phyloP scores from a whole-genome alignment of 2,329 filamentous ascomycete genomes.

The Plenodomus biglobosus region DNA sequence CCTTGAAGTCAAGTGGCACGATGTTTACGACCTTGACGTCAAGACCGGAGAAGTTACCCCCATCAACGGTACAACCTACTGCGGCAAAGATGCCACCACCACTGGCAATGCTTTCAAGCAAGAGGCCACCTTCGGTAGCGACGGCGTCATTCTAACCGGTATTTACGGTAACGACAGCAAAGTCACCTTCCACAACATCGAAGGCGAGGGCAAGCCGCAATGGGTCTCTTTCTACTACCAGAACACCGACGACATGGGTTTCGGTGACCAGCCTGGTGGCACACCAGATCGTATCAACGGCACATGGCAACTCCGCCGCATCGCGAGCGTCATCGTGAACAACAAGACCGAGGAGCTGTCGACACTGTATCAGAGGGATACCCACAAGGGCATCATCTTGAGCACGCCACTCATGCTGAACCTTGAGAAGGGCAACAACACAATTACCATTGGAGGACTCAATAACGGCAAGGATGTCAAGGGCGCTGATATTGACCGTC shows the following conservation, averaged over 20 bases:
- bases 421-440: constrained; percentile 58
- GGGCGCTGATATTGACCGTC: constrained; percentile 60
- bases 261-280: constrained; percentile 57
- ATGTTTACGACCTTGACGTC: constrained; percentile 59
- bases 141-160: constrained; percentile 53
- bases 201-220: constrained; percentile 55
- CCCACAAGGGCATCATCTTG: constrained; percentile 62
- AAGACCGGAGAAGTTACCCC: constrained; percentile 53
- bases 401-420: constrained; percentile 59
- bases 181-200: constrained; percentile 53
- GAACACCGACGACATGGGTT: constrained; percentile 64
- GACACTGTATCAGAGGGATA: constrained; percentile 57
- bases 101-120: constrained; percentile 56
- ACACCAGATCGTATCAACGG: constrained; percentile 62
- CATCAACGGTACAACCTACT: constrained; percentile 54
- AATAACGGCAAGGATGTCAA: constrained; percentile 59
- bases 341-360: constrained; percentile 53
- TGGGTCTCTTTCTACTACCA: constrained; percentile 63
- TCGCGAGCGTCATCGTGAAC: constrained; percentile 63
- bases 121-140: constrained; percentile 57
- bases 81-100: constrained; percentile 49
- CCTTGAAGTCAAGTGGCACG: constrained; percentile 55
- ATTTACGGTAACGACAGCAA: constrained; percentile 60
- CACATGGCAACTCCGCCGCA: constrained; percentile 60
- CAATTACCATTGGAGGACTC: constrained; percentile 60